Base-by-base conservation (phyloP, 202 grass and related monocot genomes). In the Elaeis oleifera region DNA sequence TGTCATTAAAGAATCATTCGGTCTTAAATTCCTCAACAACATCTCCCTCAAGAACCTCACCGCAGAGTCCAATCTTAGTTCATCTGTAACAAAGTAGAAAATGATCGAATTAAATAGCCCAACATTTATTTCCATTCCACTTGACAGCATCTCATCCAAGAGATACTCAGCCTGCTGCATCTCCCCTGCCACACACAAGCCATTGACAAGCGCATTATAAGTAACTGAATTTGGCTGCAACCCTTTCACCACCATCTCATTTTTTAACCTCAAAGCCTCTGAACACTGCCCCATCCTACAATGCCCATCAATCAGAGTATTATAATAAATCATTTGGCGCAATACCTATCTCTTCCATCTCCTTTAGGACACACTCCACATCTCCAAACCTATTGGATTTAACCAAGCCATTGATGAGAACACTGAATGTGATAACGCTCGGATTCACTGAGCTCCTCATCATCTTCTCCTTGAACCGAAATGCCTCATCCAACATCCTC, bases 1-100 rank as follows among this genome's bases (percentile, higher is more conserved):
- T 36, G 90, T 96, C 84, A 90, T 76, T 54, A 96, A 70, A 80
- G 81, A 64, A 65, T 85, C 81, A 79, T 96, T 96, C 44, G 83
- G 90, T 76, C 65, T 70, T 65, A 96, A 60, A 71, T 79, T 79
- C 66, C 86, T 85, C 22, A 64, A 54, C 73, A 85, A 21, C 90
- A 96, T 90, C 78, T 85, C 78, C 23, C 49, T 61, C 69, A 65
- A 67, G 62, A 90, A 51, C 50, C 54, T 76, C 61, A 83, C 57
- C 36, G 80, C 78, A 59, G 78, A 80, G 55, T 90, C 73, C 70
- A 90, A 53, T 77, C 67, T 85, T 57, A 55, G 56, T 32, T 69
- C 68, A 7, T 60, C 84, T 65, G 18, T 72, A 53, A 88, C 66
- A 80, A 87, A 69, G 78, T 75, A 81, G 49, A 83, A 78, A 68